Conservation (phyloP, 2,329 filamentous ascomycete genomes). For the Hypoxylon rubiginosum region DNA sequence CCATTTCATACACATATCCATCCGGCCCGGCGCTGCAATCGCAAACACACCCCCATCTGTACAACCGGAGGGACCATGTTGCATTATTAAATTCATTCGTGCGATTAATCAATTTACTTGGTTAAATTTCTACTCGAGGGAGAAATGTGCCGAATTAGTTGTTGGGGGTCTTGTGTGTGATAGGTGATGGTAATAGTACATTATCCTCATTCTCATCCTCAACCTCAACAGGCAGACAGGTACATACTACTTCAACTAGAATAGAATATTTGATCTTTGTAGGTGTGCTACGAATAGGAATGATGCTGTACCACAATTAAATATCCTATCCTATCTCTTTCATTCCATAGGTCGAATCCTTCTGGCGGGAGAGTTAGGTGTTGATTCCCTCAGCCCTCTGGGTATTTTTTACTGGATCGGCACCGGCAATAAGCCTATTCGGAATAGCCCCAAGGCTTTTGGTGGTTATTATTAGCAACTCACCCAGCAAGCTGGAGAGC, state of each 20-base stretch:
- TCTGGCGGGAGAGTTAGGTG: neutral
- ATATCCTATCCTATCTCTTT: conserved; percentile 22
- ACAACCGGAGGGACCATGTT: conserved; percentile 16
- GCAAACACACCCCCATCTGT: conserved; percentile 7
- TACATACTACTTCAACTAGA: neutral
- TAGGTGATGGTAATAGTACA: no score
- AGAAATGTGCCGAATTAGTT: conserved; percentile 20
- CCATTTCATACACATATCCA: conserved; percentile 3
- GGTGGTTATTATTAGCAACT: conserved; percentile 40
- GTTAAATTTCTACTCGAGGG: conserved; percentile 2
- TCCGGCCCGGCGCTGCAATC: conserved; percentile 26
- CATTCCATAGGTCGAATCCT: conserved; percentile 32
- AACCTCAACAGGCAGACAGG: neutral
- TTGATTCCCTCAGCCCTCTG: conserved; percentile 30
- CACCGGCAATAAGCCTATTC: conserved; percentile 25
- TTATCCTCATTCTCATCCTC: neutral
- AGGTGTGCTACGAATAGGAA: conserved; percentile 18
- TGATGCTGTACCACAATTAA: conserved; percentile 16
- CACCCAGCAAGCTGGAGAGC: conserved; percentile 16
- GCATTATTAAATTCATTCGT: conserved; percentile 14
- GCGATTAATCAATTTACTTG: conserved; percentile 32
- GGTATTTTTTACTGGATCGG: conserved; percentile 26
- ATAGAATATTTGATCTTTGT: neutral
- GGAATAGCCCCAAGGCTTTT: conserved; percentile 24
- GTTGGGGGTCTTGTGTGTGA: neutral